These are phyloP conservation scores for Baudoinia panamericana DNA, from an alignment of 495 filamentous ascomycete genomes.

Conservation along the genomic window DNA sequence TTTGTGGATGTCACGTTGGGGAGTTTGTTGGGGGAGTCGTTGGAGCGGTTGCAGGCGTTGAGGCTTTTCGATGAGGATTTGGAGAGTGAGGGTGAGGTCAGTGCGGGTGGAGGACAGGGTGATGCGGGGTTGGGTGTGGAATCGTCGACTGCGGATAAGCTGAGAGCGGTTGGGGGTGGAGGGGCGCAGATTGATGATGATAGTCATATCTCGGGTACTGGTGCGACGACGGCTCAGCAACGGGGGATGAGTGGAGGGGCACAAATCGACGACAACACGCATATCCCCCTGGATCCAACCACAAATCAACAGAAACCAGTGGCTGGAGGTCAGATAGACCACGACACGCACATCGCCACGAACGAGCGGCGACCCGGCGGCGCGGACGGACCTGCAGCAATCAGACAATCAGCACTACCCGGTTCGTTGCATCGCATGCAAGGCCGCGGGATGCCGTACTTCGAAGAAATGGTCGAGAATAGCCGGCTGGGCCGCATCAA, in stretches of 20 bases:
- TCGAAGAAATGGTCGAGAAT: constrained; percentile 65
- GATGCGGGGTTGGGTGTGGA: too few species aligned
- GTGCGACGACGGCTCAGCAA: too few species aligned
- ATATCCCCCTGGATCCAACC: too few species aligned
- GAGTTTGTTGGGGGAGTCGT: constrained; percentile 50
- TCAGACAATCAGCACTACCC: background rate
- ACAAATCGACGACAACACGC: too few species aligned
- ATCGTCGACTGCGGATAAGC: too few species aligned
- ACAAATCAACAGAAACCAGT: too few species aligned
- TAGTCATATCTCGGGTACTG: too few species aligned
- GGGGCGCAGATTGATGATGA: background rate
- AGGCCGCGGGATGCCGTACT: constrained; percentile 58
- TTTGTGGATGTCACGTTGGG: constrained; percentile 65
- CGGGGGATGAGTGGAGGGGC: too few species aligned
- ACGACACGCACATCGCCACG: background rate
- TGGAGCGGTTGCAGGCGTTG: constrained; percentile 54
- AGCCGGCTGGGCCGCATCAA: constrained; percentile 56
- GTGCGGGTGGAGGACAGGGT: background rate
- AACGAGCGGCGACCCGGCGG: constrained; percentile 2
- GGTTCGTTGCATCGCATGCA: constrained; percentile 24
- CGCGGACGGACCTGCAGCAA: background rate
- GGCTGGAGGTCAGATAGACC: background rate
- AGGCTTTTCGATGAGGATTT: constrained; percentile 35
- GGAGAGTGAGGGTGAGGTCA: constrained; percentile 27
- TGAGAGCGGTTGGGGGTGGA: background rate